Evolutionary conservation across 352 stramenopile species (phyloP), one percentile per base, ranked within the genome.

Genomic region (Pythium angustatum): DNA sequence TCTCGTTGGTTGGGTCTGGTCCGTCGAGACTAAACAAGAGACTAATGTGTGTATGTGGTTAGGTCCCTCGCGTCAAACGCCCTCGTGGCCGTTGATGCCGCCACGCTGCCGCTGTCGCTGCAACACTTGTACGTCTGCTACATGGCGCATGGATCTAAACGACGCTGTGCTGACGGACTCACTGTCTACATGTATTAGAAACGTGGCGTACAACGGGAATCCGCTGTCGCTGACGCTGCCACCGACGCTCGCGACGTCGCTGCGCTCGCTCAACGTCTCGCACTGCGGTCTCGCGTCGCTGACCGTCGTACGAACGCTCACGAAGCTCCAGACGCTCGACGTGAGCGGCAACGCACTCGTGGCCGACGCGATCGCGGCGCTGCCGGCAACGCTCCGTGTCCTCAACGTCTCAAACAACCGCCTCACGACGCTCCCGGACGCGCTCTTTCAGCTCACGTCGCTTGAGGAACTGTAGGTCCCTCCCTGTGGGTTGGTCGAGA

Each of bases 351-450:
- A 71, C 44, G 28, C 47, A 2, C 54, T 69, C 36, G 19, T 26
- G 3, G 12, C 22, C n/a, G 28, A 44, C 53, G 48, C 43, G 14
- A 9, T 30, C 21, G 1, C 22, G 44, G 62, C 27, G 8, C 33
- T 64, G 14, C 54, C 62, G 19, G 17, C 47, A 14, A 15, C 64
- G 8, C 55, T 71, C 2, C 48, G 28, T 7, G 19, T 58, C 6
- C 56, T 71, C 33, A 58, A 71, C 38, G 36, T 71, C 9, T 62
- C 55, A 1, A 8, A 43, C 43, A 71, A 71, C 56, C 24, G 19
- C 6, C 56, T 71, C 31, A 47, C 48, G 10, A 41, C 41, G 6
- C 36, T 71, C 6, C 62, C 62, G 2, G 7, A 36, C 31, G 36
- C 19, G 10, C 34, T 71, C 50, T 64, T 66, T 43, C 26, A 24